Conservation (phyloP, 2,329 filamentous ascomycete species). For the Tolypocladium sp. region DNA sequence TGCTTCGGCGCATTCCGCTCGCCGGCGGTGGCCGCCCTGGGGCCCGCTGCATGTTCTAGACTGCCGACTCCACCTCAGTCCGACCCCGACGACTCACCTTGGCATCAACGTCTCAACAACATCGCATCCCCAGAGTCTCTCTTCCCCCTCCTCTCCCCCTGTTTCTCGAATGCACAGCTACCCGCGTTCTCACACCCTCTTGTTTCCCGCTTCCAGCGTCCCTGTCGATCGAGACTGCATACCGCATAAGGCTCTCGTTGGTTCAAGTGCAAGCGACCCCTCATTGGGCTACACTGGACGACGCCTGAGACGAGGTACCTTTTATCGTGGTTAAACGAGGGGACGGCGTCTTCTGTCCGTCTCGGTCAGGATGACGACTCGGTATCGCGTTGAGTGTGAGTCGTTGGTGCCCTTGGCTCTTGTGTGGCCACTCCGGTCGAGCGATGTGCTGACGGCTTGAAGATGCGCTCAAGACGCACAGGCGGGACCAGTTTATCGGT, state of each 20-base stretch:
- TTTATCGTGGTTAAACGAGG: not conserved
- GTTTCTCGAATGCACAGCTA: not conserved
- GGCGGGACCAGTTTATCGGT: slow-evolving; percentile 83
- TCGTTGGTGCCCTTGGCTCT: slow-evolving; percentile 6
- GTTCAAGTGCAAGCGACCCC: not conserved
- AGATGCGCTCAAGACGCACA: slow-evolving; percentile 71
- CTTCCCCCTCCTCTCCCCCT: not conserved
- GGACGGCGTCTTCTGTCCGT: not conserved
- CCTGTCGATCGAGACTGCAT: not conserved
- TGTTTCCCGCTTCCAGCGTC: not conserved
- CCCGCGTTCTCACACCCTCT: not conserved
- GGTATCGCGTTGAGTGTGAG: slow-evolving; percentile 68
- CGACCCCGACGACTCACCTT: not conserved
- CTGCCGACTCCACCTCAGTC: not conserved
- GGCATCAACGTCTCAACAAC: not conserved
- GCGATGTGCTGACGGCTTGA: slow-evolving; percentile 12
- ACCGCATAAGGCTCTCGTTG: not conserved
- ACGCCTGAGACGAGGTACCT: not conserved
- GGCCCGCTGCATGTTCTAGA: not conserved
- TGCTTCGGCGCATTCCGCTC: not conserved
- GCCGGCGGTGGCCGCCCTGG: not conserved
- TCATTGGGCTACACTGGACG: not conserved
- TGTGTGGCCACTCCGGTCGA: not conserved
- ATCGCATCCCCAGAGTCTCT: not conserved
- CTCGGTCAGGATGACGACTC: slow-evolving; percentile 42